Base-by-base conservation (phyloP, 2,329 filamentous ascomycete genomes). In the Fusarium buharicum region DNA sequence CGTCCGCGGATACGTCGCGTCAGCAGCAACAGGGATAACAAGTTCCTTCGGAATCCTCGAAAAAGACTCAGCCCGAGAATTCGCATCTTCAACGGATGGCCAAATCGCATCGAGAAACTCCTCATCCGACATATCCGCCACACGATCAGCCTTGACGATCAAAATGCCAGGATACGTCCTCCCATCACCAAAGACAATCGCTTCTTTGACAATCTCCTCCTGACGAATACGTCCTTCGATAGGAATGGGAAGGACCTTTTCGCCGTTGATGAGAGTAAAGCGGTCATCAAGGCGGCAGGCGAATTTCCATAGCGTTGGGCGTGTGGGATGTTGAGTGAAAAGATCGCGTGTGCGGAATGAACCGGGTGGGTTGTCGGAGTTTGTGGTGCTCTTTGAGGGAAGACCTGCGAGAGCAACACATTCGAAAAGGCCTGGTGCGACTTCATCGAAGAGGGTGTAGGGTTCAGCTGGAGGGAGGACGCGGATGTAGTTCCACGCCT, bases 131-230 rank as follows among this genome's bases (percentile, higher is more conserved):
- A 84, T 70, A 0, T 76, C 63, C 0, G 70, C 69, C 1, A 79
- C 78, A 3, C 74, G 73, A n/a, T 82, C 78, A 12, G 79, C 76
- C 22, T 81, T 79, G 18, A 88, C 74, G 12, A 88, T 74, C 11
- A 87, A 64, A 11, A 86, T 64, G 2, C 85, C 86, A 0, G 83
- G 82, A 24, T 82, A 76, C 1, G 80, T 76, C 43, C 78, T 79
- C 9, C 81, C 83, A 2, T 81, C 78, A 0, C 86, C 86, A 58
- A 88, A 86, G 1, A 86, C 79, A 3, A 87, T 76, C 0, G 81
- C 82, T 55, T 89, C 86, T 14, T 79, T 75, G 1, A 89, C 82
- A 0, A 81, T 72, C 4, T 77, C 73, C 44, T 83, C 76, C 48
- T 85, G 79, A 9, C 84, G 76, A 7, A 88, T 80, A 0, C 78